Base-by-base conservation (phyloP, 495 filamentous ascomycete genomes). In the Penicillium silybi region DNA sequence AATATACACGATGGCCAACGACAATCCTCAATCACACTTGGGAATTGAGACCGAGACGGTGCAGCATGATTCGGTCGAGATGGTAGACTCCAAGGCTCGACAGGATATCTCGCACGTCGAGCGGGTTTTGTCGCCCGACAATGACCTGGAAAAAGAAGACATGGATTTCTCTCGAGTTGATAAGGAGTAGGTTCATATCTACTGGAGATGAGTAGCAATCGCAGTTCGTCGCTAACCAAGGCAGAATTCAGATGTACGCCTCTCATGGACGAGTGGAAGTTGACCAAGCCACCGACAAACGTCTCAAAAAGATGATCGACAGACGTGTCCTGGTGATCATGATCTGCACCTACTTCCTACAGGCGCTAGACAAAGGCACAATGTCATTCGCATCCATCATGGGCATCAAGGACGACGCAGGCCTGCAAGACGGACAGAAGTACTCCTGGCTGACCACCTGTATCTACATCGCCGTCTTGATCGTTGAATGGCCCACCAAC, bases 361-460 rank as follows among this genome's bases (percentile, higher is more conserved):
- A 89, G 46, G 83, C 85, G n/a, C 73, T 89, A 26, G 84, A 87
- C 56, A 88, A 88, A 66, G 85, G 84, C 8, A 87, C 83, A 1
- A 62, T 89, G 71, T 82, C 80, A 3, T 87, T 86, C 59, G 76
- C 85, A 4, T 83, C 84, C 16, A 85, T 87, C 44, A 87, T 88
- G 85, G 82, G 81, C 2, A 79, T 88, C 29, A 68, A 71, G 1
- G n/a, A 23, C 20, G 9, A 49, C 38, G 23, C 38, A 4, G n/a
- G 13, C 34, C 5, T 22, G 15, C 10, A 38, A 18, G 35, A 38
- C 13, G 35, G 35, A 18, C 35, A 38, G 13, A 38, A 74, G 64
- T 83, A 82, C 47, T 73, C 72, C 45, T 80, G 79, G 78, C 65
- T 82, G 35, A 74, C 71, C 0, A 75, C 74, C 15, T 75, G 77